Base-by-base conservation (phyloP, 1,284 basidiomycete species). In the Peniophora sp. region DNA sequence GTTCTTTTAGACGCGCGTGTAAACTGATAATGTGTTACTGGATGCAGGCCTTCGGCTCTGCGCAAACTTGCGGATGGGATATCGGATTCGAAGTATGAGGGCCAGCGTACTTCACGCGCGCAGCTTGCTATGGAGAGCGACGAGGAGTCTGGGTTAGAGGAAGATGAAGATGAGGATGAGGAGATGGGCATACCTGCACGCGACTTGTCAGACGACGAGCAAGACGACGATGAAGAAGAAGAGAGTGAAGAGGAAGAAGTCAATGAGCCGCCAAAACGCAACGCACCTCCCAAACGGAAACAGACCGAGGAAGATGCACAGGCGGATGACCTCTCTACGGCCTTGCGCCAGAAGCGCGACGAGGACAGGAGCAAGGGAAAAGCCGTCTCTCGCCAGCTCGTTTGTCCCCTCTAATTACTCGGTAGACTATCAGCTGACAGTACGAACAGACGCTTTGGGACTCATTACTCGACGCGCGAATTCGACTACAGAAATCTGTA, bases 401-500 rank as follows among this genome's bases (percentile, higher is more conserved):
- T 89, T 61, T 58, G 85, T 73, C 17, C 47, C 19, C 55, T 50
- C 50, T 35, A 50, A 35, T 50, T 45, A 9, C 36, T 6, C 17
- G 3, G 25, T 11, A n/a, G 44, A 14, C 8, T 34, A n/a, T n/a
- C 17, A 11, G 1, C 36, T 25, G 10, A 9, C 43, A 11, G 19
- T 24, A 2, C 34, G 39, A 9, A 14, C 56, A 96, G 92, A 73
- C 75, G 3, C 69, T 93, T 27, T 96, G 91, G 83, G 91, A 96
- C 63, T 75, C 77, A 5, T 71, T 97, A 34, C 75, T 97, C 35
- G 91, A 95, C 61, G 80, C 89, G 17, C 82, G 94, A 35, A 97
- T 97, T 64, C 84, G 85, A 25, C 68, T 96, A 50, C 94, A 97
- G 69, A 97, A 93, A 69, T 79, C 83, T 20, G 72, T 84, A 45